A percentile compares a stretch with the other conserved stretches of the same genome.
Conservation (phyloP, 225 moss, liverwort and hornwort genomes). For the Physcomitrium patens region DNA sequence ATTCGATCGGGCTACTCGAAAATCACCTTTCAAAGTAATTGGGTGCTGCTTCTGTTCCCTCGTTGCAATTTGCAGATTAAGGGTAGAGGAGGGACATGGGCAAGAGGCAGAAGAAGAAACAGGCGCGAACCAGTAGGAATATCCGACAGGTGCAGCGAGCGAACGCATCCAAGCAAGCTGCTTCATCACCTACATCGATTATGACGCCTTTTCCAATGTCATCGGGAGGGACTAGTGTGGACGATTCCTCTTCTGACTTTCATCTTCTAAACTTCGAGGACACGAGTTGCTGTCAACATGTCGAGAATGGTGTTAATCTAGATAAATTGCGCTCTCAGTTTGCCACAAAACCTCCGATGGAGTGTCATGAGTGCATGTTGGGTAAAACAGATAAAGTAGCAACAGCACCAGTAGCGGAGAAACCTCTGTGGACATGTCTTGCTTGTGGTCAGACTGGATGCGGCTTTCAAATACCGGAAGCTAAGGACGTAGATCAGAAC, state of each 20-base stretch:
- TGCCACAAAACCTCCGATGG: slow-evolving; percentile 17
- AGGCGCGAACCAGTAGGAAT: neutral
- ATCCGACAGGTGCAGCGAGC: slow-evolving; percentile 9
- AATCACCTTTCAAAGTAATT: neutral
- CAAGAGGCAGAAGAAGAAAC: slow-evolving; percentile 43
- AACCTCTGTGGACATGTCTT: slow-evolving; percentile 67
- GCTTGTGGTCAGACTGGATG: slow-evolving; percentile 67
- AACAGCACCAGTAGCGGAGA: slow-evolving; percentile 32
- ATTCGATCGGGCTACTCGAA: neutral
- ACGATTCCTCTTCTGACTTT: too few species aligned
- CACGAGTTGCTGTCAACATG: too few species aligned
- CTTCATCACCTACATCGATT: neutral
- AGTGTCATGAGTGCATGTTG: slow-evolving; percentile 63
- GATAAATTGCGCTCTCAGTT: slow-evolving; percentile 60
- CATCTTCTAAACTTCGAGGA: too few species aligned
- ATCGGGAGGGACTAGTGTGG: too few species aligned
- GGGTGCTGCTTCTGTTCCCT: neutral
- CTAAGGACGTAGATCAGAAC: slow-evolving; percentile 32
- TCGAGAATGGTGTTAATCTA: slow-evolving; percentile 22
- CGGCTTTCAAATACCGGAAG: slow-evolving; percentile 23
- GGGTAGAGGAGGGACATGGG: slow-evolving; percentile 37
- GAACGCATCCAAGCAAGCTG: slow-evolving; percentile 26
- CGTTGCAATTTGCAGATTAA: slow-evolving; percentile 21
- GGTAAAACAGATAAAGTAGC: slow-evolving; percentile 42
- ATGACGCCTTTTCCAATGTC: too few species aligned